Evolutionary conservation across 176 grass and related monocot species (phyloP).

Genomic region (Zoysia pacifica): DNA sequence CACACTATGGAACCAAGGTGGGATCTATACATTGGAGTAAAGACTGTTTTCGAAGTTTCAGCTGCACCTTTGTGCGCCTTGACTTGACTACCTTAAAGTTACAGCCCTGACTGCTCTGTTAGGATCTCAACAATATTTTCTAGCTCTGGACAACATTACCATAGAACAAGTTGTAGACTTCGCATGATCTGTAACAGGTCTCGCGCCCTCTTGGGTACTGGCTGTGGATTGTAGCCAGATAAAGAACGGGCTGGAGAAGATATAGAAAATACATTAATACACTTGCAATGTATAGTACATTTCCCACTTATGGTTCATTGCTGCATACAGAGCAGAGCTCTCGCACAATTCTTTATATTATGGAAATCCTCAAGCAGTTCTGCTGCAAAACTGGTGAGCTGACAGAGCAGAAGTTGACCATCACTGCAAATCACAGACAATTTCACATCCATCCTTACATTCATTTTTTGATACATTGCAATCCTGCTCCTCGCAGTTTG

Average conservation of each 20-base stretch:
- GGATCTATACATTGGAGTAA: no score
- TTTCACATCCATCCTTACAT: background rate
- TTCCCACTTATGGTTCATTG: no score
- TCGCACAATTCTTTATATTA: no score
- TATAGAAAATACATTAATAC: background rate
- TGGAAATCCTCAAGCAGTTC: background rate
- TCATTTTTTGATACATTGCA: slow-evolving; percentile 15
- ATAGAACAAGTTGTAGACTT: background rate
- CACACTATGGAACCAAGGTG: no score
- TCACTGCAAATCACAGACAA: slow-evolving; percentile 13
- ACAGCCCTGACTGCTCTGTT: background rate
- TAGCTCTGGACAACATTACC: background rate
- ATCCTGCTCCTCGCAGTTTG: slow-evolving; percentile 7
- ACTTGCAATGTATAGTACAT: no score
- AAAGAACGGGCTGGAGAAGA: background rate
- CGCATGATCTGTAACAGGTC: background rate
- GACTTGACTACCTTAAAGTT: no score
- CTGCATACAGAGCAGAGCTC: no score
- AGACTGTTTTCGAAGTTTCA: no score
- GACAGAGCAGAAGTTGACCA: slow-evolving; percentile 4
- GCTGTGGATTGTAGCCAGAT: background rate
- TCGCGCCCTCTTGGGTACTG: background rate
- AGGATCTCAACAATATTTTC: background rate
- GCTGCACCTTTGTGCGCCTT: no score
- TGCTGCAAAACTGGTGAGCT: background rate